Percentiles rank a stretch among this genome's conserved stretches.
phyloP scores from a whole-genome alignment of 176 grass and related monocot species.

The Paspalum notatum region DNA sequence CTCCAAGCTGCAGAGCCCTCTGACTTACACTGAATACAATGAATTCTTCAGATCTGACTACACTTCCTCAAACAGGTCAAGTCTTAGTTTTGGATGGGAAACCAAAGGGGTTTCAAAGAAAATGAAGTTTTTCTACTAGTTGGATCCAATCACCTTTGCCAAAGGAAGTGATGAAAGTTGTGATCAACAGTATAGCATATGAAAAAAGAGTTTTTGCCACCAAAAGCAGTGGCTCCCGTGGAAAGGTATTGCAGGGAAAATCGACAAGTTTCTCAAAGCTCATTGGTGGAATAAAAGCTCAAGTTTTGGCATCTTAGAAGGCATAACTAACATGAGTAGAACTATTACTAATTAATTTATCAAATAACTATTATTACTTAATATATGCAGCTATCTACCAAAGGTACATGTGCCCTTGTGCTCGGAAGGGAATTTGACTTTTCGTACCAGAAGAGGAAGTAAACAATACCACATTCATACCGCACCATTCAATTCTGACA shows the following conservation, averaged over 20 bases:
- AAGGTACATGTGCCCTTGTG: too few relatives aligned
- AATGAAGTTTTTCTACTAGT: not conserved
- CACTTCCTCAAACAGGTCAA: not conserved
- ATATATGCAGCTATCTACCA: too few relatives aligned
- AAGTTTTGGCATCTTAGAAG: not conserved
- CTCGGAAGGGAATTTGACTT: too few relatives aligned
- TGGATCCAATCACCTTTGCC: not conserved
- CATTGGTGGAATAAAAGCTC: not conserved
- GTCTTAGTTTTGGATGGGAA: not conserved
- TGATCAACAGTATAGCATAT: not conserved
- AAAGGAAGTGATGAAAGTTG: not conserved
- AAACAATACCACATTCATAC: too few relatives aligned
- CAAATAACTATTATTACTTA: too few relatives aligned
- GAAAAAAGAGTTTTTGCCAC: not conserved
- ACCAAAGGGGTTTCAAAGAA: not conserved
- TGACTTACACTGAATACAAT: too few relatives aligned
- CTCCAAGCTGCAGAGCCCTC: too few relatives aligned
- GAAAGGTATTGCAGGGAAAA: not conserved
- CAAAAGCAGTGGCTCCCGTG: slow-evolving; percentile 2
- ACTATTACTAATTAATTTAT: not conserved
- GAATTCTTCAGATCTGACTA: not conserved
- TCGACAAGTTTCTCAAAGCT: not conserved
- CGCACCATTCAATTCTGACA: too few relatives aligned
- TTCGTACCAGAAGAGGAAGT: too few relatives aligned
- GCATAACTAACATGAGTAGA: not conserved